Conservation (phyloP, 2,329 filamentous ascomycete species). For the Kalaharituber pfeilii region DNA sequence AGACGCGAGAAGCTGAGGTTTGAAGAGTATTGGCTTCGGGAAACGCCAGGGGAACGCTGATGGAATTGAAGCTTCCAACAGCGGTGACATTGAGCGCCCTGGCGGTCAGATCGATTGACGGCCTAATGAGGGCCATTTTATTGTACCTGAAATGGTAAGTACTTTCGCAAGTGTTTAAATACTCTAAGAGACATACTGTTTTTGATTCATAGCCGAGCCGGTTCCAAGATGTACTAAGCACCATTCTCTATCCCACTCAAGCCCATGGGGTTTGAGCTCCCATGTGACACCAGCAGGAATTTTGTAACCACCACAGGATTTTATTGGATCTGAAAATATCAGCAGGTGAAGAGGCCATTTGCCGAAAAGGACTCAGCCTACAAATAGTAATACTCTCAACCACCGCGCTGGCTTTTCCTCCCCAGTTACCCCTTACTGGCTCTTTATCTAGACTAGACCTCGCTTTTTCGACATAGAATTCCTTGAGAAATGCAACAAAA, state of each 20-base stretch:
- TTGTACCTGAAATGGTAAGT: conserved; percentile 26
- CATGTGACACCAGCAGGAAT: conserved; percentile 49
- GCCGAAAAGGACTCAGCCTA: not conserved
- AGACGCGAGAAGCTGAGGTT: conserved; percentile 48
- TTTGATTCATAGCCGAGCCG: conserved; percentile 70
- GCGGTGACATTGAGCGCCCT: conserved; percentile 45
- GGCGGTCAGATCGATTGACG: conserved; percentile 50
- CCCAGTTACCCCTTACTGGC: not conserved
- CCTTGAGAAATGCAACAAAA: conserved; percentile 53
- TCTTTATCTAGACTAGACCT: not conserved
- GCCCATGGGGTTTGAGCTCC: conserved; percentile 63
- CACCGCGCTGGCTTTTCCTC: conserved; percentile 3
- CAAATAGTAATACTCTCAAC: conserved; percentile 58
- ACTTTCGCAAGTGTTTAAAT: not conserved
- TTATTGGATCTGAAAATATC: conserved; percentile 45
- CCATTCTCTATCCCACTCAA: conserved; percentile 95
- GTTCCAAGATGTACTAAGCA: conserved; percentile 79
- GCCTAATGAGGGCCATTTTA: conserved; percentile 68
- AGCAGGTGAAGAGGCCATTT: conserved; percentile 1
- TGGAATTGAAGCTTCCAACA: conserved; percentile 28
- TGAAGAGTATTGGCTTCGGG: conserved; percentile 26
- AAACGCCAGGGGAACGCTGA: conserved; percentile 21
- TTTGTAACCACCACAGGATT: conserved; percentile 70
- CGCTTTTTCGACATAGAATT: conserved; percentile 39
- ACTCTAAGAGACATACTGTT: conserved; percentile 41